phyloP scores from a whole-genome alignment of 495 filamentous ascomycete species.

The Saxophila tyrrhenica region DNA sequence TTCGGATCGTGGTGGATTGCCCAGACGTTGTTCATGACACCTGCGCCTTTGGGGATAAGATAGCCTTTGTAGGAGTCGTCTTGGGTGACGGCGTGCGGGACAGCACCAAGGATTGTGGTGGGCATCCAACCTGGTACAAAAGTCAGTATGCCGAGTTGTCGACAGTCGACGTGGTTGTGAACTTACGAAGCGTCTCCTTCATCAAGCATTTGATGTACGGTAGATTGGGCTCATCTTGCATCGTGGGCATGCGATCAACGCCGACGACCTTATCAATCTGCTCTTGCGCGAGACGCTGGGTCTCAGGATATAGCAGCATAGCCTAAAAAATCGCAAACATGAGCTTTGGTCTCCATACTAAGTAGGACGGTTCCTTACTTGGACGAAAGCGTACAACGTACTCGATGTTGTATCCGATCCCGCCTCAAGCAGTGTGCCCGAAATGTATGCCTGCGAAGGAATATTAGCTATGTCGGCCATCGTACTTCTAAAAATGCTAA shows the following conservation, averaged over 20 bases:
- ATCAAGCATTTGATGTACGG: constrained; percentile 15
- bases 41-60: constrained; percentile 22
- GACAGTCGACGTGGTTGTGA: background rate
- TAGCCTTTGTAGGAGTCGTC: constrained; percentile 29
- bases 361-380: constrained; percentile 18
- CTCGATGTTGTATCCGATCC: constrained; percentile 37
- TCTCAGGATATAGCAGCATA: constrained; percentile 32
- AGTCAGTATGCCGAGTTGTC: background rate
- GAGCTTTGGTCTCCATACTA: background rate
- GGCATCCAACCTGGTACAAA: constrained; percentile 17
- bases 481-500: constrained; percentile 1
- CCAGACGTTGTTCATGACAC: constrained; percentile 20
- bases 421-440: constrained; percentile 32
- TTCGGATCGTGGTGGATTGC: constrained; percentile 20
- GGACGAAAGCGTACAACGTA: constrained; percentile 31
- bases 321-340: background rate
- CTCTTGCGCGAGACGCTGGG: constrained; percentile 27
- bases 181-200: constrained; percentile 14
- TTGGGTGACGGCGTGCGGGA: constrained; percentile 27
- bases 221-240: constrained; percentile 10
- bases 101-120: constrained; percentile 17
- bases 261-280: constrained; percentile 24
- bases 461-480: background rate
- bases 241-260: constrained; percentile 10
- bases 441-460: constrained; percentile 5